Base-by-base conservation (phyloP, 2,329 filamentous ascomycete genomes). In the Monosporascus sp. region DNA sequence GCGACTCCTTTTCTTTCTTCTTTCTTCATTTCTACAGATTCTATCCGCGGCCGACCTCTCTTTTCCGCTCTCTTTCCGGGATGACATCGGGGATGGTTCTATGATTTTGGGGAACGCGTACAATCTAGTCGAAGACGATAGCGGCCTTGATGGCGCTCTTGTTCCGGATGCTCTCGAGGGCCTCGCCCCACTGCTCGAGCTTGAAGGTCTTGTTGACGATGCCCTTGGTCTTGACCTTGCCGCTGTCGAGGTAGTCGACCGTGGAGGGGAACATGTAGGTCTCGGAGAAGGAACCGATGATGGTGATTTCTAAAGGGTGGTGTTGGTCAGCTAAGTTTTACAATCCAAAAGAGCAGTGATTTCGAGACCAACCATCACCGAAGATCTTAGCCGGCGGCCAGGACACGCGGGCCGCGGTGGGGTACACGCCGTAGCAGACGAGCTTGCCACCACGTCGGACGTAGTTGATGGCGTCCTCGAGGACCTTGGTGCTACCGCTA, bases 381-480 rank as follows among this genome's bases (percentile, higher is more conserved):
- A 83, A 89, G 63, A 91, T 90, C 74, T 86, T 87, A 67, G 80
- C 77, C n/a, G 87, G 87, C 5, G 84, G 76, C 84, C 86, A 88
- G 3, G 80, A 76, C 31, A 90, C 85, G 48, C 79, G 79, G 52
- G 81, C 85, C 27, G 79, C 71, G 58, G 76, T 80, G 58, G 80
- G 74, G 67, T 90, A 90, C 26, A 90, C 87, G 48, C 84, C 86
- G 59, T 89, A 90, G 56, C 87, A 84, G 44, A 89, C 83, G 34
- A 90, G 74, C 67, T 86, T 89, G 52, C 87, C 86, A 43, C 86
- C 86, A 50, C 86, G 80, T 47, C 85, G 83, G 60, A 87, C 84
- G 66, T 87, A 90, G 71, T 88, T 77, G 68, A 90, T 87, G 27
- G 85, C 76, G 62, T 86, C 81, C 66, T 90, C 86, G 3, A 90